Evolutionary conservation across 306 rosid species (phyloP).

Genomic region (Corylus avellana): DNA sequence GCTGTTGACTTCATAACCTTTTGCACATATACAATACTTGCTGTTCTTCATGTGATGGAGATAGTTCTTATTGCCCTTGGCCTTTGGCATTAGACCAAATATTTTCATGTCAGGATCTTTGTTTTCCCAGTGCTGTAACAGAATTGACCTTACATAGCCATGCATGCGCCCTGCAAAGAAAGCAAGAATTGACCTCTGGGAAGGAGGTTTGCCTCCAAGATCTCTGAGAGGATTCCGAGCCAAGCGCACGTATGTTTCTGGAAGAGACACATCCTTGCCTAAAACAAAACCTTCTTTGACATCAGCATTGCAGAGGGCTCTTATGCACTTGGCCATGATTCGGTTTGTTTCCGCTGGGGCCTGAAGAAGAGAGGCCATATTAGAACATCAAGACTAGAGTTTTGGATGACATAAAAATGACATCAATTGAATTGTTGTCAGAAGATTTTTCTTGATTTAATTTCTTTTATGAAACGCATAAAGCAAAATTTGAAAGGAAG

Average conservation of each 20-base stretch:
- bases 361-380: slow-evolving; percentile 43
- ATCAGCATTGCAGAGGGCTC: slow-evolving; percentile 91
- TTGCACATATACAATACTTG: slow-evolving; percentile 92
- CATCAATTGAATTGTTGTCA: background rate
- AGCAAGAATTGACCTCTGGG: slow-evolving; percentile 61
- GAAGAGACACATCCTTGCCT: slow-evolving; percentile 88
- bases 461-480: background rate
- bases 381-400: slow-evolving; percentile 1
- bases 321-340: slow-evolving; percentile 60
- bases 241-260: slow-evolving; percentile 61
- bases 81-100: slow-evolving; percentile 53
- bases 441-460: background rate
- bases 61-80: slow-evolving; percentile 56
- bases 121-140: slow-evolving; percentile 79
- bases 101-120: slow-evolving; percentile 94
- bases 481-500: slow-evolving; percentile 15
- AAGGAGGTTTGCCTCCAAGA: slow-evolving; percentile 64
- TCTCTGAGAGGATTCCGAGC: slow-evolving; percentile 49
- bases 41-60: slow-evolving; percentile 80
- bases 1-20: slow-evolving; percentile 91
- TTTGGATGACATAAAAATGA: background rate
- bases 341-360: slow-evolving; percentile 74
- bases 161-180: slow-evolving; percentile 90
- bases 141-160: slow-evolving; percentile 73
- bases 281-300: slow-evolving; percentile 72